Evolutionary conservation across 2,329 filamentous ascomycete species (phyloP).

Genomic region (Paracamarosporium sp.): DNA sequence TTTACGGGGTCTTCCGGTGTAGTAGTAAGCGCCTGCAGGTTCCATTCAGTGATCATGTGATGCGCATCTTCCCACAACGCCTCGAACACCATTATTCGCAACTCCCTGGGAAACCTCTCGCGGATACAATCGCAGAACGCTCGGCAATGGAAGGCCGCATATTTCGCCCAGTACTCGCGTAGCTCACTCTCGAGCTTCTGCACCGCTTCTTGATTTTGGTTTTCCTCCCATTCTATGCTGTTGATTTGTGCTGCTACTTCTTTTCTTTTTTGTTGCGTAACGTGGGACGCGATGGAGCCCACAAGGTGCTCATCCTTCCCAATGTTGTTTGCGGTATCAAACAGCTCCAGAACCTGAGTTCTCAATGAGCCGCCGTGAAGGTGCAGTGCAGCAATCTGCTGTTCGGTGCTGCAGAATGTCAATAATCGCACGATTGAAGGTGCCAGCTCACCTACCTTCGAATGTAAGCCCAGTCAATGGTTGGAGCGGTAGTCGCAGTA

Average conservation of each 20-base stretch:
- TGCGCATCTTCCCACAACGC: not conserved
- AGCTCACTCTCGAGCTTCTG: not conserved
- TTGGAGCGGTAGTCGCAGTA: not conserved
- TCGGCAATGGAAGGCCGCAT: not conserved
- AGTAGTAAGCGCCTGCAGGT: not conserved
- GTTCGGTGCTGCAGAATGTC: not conserved
- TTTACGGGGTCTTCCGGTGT: not conserved
- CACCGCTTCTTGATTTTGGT: not conserved
- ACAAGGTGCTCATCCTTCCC: not conserved
- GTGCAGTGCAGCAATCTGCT: not conserved
- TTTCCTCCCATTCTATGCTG: not conserved
- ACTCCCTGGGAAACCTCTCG: not conserved
- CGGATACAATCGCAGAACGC: not conserved
- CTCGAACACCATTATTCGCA: not conserved
- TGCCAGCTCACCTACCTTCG: not conserved
- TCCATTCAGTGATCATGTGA: constrained; percentile 1
- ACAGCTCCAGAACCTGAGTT: not conserved
- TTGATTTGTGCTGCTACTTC: not conserved
- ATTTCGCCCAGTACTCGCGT: not conserved
- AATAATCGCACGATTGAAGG: not conserved
- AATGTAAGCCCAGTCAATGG: not conserved
- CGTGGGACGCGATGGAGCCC: not conserved
- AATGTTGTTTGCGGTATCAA: not conserved
- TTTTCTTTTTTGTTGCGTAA: not conserved
- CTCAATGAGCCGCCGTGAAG: not conserved